A percentile compares a stretch with the other conserved stretches of the same genome.
phyloP scores from a whole-genome alignment of 2,329 filamentous ascomycete genomes.

The Botryotinia narcissicola region DNA sequence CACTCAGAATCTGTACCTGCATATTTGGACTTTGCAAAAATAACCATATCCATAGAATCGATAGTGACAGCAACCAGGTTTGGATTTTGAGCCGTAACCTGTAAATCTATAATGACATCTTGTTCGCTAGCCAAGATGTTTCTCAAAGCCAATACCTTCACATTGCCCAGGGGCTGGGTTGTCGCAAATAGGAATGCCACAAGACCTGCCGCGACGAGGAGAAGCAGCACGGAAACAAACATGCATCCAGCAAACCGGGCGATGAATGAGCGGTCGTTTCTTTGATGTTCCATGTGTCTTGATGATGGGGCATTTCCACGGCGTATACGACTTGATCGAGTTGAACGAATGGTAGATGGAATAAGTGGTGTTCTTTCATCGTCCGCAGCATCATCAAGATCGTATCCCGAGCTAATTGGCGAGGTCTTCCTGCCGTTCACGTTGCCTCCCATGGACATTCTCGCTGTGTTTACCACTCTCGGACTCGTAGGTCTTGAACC shows the following conservation, averaged over 20 bases:
- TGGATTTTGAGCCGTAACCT: conserved; percentile 84
- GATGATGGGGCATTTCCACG: conserved; percentile 55
- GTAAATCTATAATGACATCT: conserved; percentile 90
- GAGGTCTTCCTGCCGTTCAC: conserved; percentile 54
- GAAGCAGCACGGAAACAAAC: conserved; percentile 75
- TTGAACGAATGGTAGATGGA: conserved; percentile 55
- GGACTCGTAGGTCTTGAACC: conserved; percentile 69
- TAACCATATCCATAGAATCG: conserved; percentile 80
- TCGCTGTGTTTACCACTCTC: conserved; percentile 47
- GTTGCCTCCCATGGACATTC: conserved; percentile 24
- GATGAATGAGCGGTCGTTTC: conserved; percentile 61
- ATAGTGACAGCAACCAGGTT: conserved; percentile 89
- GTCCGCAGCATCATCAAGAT: conserved; percentile 81
- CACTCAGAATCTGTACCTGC: conserved; percentile 63
- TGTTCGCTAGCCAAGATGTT: conserved; percentile 93
- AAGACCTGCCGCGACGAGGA: conserved; percentile 79
- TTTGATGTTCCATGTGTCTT: conserved; percentile 71
- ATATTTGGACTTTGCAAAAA: conserved; percentile 92
- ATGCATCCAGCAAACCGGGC: conserved; percentile 81
- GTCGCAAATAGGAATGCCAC: conserved; percentile 89
- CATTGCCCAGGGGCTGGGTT: conserved; percentile 78
- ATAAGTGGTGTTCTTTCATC: conserved; percentile 87
- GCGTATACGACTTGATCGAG: conserved; percentile 55
- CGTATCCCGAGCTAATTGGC: conserved; percentile 65
- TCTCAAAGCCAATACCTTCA: conserved; percentile 75